Base-by-base conservation (phyloP, 2,329 filamentous ascomycete genomes). In the Xylariaceae sp. region DNA sequence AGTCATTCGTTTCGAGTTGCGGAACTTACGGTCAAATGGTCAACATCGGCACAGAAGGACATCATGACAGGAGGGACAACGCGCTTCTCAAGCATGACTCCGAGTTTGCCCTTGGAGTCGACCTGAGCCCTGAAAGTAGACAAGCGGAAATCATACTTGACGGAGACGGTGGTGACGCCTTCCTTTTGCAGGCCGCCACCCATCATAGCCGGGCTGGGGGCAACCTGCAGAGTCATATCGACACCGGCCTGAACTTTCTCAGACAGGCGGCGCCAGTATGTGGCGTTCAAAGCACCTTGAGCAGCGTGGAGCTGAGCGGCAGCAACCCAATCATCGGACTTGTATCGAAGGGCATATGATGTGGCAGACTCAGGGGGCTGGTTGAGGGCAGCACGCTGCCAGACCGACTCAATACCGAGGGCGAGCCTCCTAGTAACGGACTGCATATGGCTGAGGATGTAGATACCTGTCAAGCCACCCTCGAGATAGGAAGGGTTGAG, bases 121-220 rank as follows among this genome's bases (percentile, higher is more conserved):
- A 97, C 81, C 75, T 99, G 94, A 40, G 92, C 94, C 58, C 92
- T 85, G 84, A 96, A 96, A 44, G 90, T 94, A 48, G 89, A 94
- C 75, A 90, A 89, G 66, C 89, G 83, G 83, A 99, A 99, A 70
- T 96, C 92, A 74, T 99, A 99, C 75, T 99, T 99, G 68, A 90
- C 89, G 64, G 92, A 94, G 63, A 97, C 81, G 47, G 91, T 90
- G 47, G 95, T 91, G 54, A 89, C 81, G 48, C 94, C 94, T 71
- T 99, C 91, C 71, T 90, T 92, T 69, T 85, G 82, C 47, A 85
- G 69, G 42, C 83, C 83, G 52, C 89, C 89, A 83, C 94, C 90
- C 71, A 89, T 74, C 56, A 82, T 81, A 45, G 81, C 82, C 11
- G 48, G 45, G 48, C 81, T 77, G 27, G 81, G 77, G 31, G 83